Evolutionary conservation across 2,329 filamentous ascomycete species (phyloP).

Genomic region (Pseudogymnoascus sp.): DNA sequence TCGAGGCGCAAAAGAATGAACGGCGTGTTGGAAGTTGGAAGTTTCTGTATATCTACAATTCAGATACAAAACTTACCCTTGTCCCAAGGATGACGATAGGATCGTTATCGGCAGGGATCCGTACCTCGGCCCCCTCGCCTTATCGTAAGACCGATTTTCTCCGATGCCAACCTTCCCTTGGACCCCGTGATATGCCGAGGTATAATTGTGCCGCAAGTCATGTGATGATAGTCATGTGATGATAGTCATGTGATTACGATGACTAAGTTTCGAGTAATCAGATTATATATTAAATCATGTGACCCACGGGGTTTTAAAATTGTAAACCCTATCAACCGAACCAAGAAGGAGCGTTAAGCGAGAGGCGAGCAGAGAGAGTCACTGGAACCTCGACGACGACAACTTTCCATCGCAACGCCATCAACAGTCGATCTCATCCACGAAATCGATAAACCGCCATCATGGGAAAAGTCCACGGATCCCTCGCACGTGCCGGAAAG

Average conservation of each 20-base stretch:
- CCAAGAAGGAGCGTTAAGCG: constrained; percentile 5
- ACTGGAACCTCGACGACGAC: constrained; percentile 7
- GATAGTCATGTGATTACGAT: not conserved
- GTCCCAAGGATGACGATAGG: not conserved
- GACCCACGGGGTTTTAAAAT: constrained; percentile 1
- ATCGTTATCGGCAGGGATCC: constrained; percentile 4
- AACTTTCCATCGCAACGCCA: constrained; percentile 8
- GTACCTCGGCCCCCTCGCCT: not conserved
- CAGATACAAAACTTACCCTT: not conserved
- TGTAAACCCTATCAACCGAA: constrained; percentile 7
- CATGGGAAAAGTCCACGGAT: constrained; percentile 93
- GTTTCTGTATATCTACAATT: not conserved
- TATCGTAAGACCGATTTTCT: not conserved
- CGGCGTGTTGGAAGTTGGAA: not conserved
- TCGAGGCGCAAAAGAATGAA: not conserved
- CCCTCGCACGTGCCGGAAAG: constrained; percentile 92
- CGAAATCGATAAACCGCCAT: constrained; percentile 37
- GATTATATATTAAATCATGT: not conserved
- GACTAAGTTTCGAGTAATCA: not conserved
- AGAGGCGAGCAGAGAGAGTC: constrained; percentile 6
- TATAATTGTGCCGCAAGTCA: not conserved
- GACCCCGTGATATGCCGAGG: constrained; percentile 2
- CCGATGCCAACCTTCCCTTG: not conserved
- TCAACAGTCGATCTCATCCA: constrained; percentile 8
- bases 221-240: not conserved